These are phyloP conservation scores for Pyrenochaeta sp. DNA, from an alignment of 2,329 filamentous ascomycete genomes.

Conservation along the genomic window DNA sequence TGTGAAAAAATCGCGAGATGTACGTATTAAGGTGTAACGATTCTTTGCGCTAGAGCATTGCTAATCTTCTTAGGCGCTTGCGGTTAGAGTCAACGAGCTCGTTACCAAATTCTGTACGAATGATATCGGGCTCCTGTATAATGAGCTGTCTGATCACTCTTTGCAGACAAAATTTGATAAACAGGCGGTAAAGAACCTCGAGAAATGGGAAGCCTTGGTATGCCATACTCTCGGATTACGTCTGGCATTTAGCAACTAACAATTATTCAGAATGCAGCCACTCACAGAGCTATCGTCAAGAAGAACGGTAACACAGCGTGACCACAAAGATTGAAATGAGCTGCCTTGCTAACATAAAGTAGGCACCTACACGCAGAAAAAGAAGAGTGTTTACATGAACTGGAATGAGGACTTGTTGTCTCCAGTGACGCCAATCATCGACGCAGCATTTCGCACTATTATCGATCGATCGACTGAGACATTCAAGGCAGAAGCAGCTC, in stretches of 20 bases:
- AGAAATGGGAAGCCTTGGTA: constrained; percentile 1
- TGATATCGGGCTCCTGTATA: background rate
- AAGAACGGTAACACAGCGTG: constrained; percentile 1
- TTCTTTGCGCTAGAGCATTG: background rate
- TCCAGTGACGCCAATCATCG: background rate
- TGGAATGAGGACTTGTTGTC: constrained; percentile 10
- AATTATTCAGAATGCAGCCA: background rate
- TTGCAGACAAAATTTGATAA: constrained; percentile 7
- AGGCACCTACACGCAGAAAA: constrained; percentile 16
- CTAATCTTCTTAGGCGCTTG: background rate
- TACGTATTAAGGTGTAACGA: background rate
- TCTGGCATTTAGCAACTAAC: background rate
- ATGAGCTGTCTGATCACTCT: background rate
- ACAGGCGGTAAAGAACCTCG: constrained; percentile 2
- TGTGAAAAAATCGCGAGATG: constrained; percentile 10
- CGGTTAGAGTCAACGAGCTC: background rate
- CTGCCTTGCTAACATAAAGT: background rate
- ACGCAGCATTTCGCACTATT: constrained; percentile 3
- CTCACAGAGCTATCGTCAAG: constrained; percentile 5
- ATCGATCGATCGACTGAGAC: background rate
- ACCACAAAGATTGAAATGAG: background rate
- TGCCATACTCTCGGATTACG: background rate
- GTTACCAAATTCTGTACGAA: background rate
- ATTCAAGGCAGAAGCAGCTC: constrained; percentile 11
- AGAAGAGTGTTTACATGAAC: constrained; percentile 3